Evolutionary conservation across 805 yeast genomes (phyloP).

Genomic region (Metschnikowia lochheadii): DNA sequence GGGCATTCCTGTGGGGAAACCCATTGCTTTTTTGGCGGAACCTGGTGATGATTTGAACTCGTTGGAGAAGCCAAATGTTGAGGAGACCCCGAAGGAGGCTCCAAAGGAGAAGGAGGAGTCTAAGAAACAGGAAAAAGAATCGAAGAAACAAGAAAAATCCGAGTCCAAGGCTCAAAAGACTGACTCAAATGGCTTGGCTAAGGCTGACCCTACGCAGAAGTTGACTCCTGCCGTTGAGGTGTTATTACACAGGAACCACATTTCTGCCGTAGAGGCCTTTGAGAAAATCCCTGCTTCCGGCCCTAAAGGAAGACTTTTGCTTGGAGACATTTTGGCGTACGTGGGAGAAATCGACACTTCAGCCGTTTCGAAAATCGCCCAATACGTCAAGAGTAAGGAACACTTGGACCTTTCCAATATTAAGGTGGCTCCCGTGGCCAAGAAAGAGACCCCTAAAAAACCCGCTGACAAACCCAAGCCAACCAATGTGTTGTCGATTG

Average conservation of each 20-base stretch:
- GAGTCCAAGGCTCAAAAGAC: not conserved
- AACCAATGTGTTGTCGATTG: constrained; percentile 24
- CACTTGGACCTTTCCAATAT: constrained; percentile 73
- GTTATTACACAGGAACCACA: constrained; percentile 55
- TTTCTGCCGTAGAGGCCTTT: constrained; percentile 68
- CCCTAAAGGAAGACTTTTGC: constrained; percentile 79
- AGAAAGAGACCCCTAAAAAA: constrained; percentile 17
- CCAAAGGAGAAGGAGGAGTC: constrained; percentile 8
- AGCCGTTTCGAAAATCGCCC: constrained; percentile 49
- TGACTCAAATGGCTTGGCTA: not conserved
- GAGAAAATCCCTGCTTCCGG: constrained; percentile 78
- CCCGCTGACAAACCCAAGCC: constrained; percentile 26
- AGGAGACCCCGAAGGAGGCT: constrained; percentile 10
- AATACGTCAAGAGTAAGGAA: constrained; percentile 51
- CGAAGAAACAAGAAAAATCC: constrained; percentile 9
- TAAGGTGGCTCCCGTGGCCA: constrained; percentile 33
- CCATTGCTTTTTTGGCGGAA: constrained; percentile 88
- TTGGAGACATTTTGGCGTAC: constrained; percentile 87
- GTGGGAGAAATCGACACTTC: constrained; percentile 66
- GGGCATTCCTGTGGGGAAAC: constrained; percentile 78
- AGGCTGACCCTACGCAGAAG: constrained; percentile 64
- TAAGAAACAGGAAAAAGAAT: constrained; percentile 8
- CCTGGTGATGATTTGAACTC: constrained; percentile 74
- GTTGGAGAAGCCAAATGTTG: constrained; percentile 43
- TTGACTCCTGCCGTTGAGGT: constrained; percentile 76